These are phyloP conservation scores for Fusarium nygamai DNA, from an alignment of 2,329 filamentous ascomycete genomes.

Conservation along the genomic window DNA sequence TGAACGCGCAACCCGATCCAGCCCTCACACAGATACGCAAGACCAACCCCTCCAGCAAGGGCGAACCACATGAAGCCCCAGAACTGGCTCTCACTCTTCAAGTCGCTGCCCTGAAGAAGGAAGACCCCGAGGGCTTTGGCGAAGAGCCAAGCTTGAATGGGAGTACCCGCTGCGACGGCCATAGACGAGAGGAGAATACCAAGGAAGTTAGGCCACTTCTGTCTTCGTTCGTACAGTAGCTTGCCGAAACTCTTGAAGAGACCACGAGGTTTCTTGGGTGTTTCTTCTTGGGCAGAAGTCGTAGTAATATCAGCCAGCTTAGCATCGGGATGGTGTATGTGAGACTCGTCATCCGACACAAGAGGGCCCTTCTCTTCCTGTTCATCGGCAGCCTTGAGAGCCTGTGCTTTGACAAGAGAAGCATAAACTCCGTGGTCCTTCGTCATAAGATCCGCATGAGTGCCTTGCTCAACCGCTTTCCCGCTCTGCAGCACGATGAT, in stretches of 20 bases:
- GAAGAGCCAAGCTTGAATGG: slow-evolving; percentile 46
- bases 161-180: slow-evolving; percentile 40
- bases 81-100: slow-evolving; percentile 32
- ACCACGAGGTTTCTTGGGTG: not conserved
- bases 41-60: slow-evolving; percentile 42
- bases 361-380: not conserved
- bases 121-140: slow-evolving; percentile 43
- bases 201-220: slow-evolving; percentile 40
- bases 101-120: slow-evolving; percentile 43
- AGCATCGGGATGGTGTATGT: not conserved
- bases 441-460: slow-evolving; percentile 66
- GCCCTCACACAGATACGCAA: slow-evolving; percentile 42
- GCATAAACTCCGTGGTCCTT: slow-evolving; percentile 51
- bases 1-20: slow-evolving; percentile 32
- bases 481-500: slow-evolving; percentile 73
- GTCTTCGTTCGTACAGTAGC: slow-evolving; percentile 33
- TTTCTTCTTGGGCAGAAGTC: not conserved
- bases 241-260: slow-evolving; percentile 26
- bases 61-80: slow-evolving; percentile 48
- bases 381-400: not conserved
- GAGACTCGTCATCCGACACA: not conserved
- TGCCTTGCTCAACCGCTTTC: slow-evolving; percentile 68
- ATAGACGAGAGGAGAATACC: slow-evolving; percentile 40
- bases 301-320: not conserved
- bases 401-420: slow-evolving; percentile 39